Base-by-base conservation (phyloP, 495 filamentous ascomycete species). In the Beverwykella pulmonaria region DNA sequence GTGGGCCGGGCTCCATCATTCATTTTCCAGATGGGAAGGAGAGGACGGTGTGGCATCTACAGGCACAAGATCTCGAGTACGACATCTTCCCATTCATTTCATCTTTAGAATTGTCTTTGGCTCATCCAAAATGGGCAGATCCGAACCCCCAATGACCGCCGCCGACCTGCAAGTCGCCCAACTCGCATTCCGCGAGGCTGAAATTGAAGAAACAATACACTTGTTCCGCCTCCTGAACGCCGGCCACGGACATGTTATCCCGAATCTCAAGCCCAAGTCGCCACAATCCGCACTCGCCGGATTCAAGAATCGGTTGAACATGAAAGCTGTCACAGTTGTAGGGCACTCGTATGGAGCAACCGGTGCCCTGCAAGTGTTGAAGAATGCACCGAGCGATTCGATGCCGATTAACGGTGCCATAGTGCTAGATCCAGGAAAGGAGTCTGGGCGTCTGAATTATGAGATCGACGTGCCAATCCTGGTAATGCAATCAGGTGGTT, bases 281-380 rank as follows among this genome's bases (percentile, higher is more conserved):
- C 72, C 75, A 60, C 71, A 69, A 26, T 20, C 17, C 8, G 57
- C 63, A 20, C 63, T 73, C 12, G 59, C 59, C 12, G 72, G 26
- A 75, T 83, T 69, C 60, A 73, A 50, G 59, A 72, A 68, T 61
- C 69, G 66, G 66, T 79, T 74, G 66, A 78, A 55, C 44, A 50
- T 61, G 58, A 71, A 78, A 32, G 72, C 77, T 14, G 74, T 84
- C 67, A 73, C 82, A 2, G 72, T 84, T 7, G 77, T 72, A 0
- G 83, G 83, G 2, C 83, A 86, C 59, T 82, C 80, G 30, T 84
- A 80, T 69, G 83, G 83, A 34, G 82, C 82, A 0, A 86, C 82
- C 0, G 74, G 77, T 19, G 82, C 83, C 0, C 66, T 84, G 47
- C 81, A 83, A 59, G 77, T 80, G 3, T 72, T 85, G 26, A 68